phyloP scores from a whole-genome alignment of 306 rosid species.

The Begonia masoniana region DNA sequence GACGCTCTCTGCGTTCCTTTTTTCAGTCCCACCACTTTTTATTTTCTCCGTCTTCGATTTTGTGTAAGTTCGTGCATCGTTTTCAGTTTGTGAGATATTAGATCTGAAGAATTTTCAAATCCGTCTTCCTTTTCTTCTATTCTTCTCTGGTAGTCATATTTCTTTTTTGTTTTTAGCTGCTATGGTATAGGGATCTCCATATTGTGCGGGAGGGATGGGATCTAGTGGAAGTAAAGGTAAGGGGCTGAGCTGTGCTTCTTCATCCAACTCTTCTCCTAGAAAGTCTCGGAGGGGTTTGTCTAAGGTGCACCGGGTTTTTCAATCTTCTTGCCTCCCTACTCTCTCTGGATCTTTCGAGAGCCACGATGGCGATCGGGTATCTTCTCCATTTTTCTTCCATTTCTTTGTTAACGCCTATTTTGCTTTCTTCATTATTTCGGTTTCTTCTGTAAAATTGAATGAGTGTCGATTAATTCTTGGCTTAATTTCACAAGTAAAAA shows the following conservation, averaged over 20 bases:
- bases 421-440: background rate
- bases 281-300: constrained; percentile 37
- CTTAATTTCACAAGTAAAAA: no score
- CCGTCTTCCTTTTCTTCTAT: background rate
- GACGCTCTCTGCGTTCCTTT: constrained; percentile 3
- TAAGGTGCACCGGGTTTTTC: constrained; percentile 39
- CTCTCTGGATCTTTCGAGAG: constrained; percentile 66
- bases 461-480: background rate
- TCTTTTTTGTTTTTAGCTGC: background rate
- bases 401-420: background rate
- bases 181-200: background rate
- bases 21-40: constrained; percentile 4
- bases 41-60: background rate
- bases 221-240: constrained; percentile 83
- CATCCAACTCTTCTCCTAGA: constrained; percentile 27
- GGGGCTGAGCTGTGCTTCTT: constrained; percentile 23
- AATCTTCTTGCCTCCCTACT: constrained; percentile 59
- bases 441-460: background rate
- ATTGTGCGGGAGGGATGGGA: constrained; percentile 40
- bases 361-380: constrained; percentile 59
- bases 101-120: background rate
- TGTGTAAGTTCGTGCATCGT: background rate
- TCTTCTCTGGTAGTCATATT: background rate
- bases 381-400: background rate
- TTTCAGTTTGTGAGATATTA: background rate